Evolutionary conservation across 176 grass and related monocot species (phyloP).

Genomic region (Triticum turgidum): DNA sequence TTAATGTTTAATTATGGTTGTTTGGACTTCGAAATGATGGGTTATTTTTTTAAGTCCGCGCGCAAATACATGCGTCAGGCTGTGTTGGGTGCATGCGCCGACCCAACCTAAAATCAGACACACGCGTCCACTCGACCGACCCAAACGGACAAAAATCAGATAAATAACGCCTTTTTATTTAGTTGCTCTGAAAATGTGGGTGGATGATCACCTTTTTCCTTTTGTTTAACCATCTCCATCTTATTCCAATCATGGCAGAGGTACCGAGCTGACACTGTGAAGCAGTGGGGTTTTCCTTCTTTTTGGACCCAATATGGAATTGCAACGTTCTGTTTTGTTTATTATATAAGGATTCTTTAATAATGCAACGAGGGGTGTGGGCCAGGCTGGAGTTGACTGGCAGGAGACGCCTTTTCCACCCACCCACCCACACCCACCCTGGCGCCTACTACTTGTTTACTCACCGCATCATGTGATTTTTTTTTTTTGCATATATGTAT

Average conservation of each 20-base stretch:
- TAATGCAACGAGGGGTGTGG: not conserved
- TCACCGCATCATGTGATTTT: not conserved
- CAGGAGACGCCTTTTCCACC: slow-evolving; percentile 7
- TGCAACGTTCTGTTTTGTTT: not conserved
- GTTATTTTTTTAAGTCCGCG: too few species aligned
- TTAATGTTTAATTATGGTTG: too few species aligned
- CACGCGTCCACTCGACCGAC: too few species aligned
- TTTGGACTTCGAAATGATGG: too few species aligned
- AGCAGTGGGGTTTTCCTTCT: not conserved
- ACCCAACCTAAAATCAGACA: too few species aligned
- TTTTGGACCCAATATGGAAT: slow-evolving; percentile 15
- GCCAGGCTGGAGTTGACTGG: slow-evolving; percentile 46
- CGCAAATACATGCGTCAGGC: too few species aligned
- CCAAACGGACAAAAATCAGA: too few species aligned
- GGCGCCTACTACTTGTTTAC: not conserved
- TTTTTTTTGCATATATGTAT: not conserved
- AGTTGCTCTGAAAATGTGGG: not conserved
- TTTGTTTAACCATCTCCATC: not conserved
- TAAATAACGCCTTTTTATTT: not conserved
- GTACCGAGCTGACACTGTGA: not conserved
- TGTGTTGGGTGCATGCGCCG: too few species aligned
- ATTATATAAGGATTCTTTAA: not conserved
- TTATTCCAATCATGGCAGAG: not conserved
- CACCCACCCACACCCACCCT: not conserved
- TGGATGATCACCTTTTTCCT: not conserved